phyloP scores from a whole-genome alignment of 352 stramenopile species.

The Globisporangium megalacanthum region DNA sequence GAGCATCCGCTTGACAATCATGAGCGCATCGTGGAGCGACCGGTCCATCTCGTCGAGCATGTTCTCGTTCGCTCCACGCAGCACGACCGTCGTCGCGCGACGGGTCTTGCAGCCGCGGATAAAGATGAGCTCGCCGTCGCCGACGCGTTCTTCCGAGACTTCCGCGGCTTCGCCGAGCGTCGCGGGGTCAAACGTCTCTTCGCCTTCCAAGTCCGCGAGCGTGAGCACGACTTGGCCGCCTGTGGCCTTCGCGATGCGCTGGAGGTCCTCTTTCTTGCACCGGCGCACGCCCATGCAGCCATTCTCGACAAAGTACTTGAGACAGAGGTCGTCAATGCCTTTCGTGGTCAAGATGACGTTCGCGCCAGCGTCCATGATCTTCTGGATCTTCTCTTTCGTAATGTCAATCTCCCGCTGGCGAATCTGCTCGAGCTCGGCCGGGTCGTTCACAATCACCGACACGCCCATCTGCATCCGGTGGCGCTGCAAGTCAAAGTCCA shows the following conservation, averaged over 20 bases:
- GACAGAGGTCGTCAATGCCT: slow-evolving; percentile 98
- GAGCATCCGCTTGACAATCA: slow-evolving; percentile 99
- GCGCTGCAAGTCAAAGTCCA: slow-evolving; percentile 99
- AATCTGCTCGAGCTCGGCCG: slow-evolving; percentile 97
- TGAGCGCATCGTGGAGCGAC: slow-evolving; percentile 98
- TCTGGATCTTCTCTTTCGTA: slow-evolving; percentile 99
- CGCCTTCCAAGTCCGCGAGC: slow-evolving; percentile 98
- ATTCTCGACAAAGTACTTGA: slow-evolving; percentile 99
- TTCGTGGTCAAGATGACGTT: slow-evolving; percentile 99
- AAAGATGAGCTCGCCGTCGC: slow-evolving; percentile 99
- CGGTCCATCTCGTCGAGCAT: slow-evolving; percentile 99
- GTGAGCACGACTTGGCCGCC: slow-evolving; percentile 96
- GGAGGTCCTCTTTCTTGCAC: slow-evolving; percentile 98
- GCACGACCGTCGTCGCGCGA: slow-evolving; percentile 94
- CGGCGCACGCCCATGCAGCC: slow-evolving; percentile 95
- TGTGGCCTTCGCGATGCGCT: slow-evolving; percentile 98
- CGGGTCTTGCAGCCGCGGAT: slow-evolving; percentile 95
- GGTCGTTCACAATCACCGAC: slow-evolving; percentile 88
- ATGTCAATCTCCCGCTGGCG: slow-evolving; percentile 99
- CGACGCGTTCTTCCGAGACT: slow-evolving; percentile 96
- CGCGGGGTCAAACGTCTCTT: slow-evolving; percentile 94
- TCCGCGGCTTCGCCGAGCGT: slow-evolving; percentile 91
- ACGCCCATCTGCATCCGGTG: slow-evolving; percentile 98
- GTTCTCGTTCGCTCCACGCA: slow-evolving; percentile 99
- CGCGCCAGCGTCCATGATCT: slow-evolving; percentile 97